phyloP scores from a whole-genome alignment of 2,329 filamentous ascomycete genomes.

The Microdochium nivale region DNA sequence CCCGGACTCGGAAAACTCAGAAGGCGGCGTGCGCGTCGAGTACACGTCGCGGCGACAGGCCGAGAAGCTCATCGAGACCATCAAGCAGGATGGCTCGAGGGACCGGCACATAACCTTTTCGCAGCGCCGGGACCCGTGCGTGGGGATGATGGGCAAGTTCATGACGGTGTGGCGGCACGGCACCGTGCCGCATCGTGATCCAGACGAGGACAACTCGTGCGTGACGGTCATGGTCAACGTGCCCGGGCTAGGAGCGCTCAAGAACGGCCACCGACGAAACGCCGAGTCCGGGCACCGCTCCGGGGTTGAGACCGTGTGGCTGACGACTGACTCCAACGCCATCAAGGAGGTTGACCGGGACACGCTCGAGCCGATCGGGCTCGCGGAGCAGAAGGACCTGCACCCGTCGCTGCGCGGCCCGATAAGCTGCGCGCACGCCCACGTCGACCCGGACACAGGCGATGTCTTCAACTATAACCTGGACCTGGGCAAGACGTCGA shows the following conservation, averaged over 20 bases:
- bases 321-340: slow-evolving; percentile 45
- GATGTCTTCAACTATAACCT: slow-evolving; percentile 79
- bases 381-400: slow-evolving; percentile 49
- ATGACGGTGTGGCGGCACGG: slow-evolving; percentile 47
- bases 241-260: slow-evolving; percentile 39
- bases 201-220: slow-evolving; percentile 46
- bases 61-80: slow-evolving; percentile 51
- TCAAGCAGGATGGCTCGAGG: slow-evolving; percentile 50
- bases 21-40: slow-evolving; percentile 35
- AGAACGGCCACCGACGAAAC: slow-evolving; percentile 7
- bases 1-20: slow-evolving; percentile 13
- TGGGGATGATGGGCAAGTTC: slow-evolving; percentile 63
- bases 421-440: slow-evolving; percentile 62
- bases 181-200: slow-evolving; percentile 11
- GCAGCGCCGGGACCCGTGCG: slow-evolving; percentile 64
- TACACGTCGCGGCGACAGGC: slow-evolving; percentile 67
- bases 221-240: slow-evolving; percentile 60
- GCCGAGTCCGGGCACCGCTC: slow-evolving; percentile 25
- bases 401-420: slow-evolving; percentile 62
- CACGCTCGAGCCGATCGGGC: slow-evolving; percentile 63
- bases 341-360: slow-evolving; percentile 57
- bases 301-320: slow-evolving; percentile 39
- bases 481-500: slow-evolving; percentile 44
- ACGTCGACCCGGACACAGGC: slow-evolving; percentile 62
- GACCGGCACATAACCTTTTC: slow-evolving; percentile 53